A percentile compares a stretch with the other conserved stretches of the same genome.
Conservation (phyloP, 2,329 filamentous ascomycete genomes). For the Penicillium crustosum region DNA sequence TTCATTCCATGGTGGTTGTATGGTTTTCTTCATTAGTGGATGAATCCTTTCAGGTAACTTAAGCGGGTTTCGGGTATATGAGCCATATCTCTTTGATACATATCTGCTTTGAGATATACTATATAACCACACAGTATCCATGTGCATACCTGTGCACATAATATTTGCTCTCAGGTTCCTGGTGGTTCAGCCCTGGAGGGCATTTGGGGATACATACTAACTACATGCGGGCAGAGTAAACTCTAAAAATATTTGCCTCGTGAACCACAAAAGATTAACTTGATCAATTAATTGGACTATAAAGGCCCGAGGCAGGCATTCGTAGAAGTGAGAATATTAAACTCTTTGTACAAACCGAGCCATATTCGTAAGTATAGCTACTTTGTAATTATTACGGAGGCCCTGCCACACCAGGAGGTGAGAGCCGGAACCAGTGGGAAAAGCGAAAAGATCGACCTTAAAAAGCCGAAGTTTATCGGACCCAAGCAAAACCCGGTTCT, state of each 20-base stretch:
- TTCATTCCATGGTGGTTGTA: background rate
- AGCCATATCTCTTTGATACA: background rate
- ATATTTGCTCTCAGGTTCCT: background rate
- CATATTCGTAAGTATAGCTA: background rate
- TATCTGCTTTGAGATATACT: background rate
- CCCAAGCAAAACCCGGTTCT: constrained; percentile 8
- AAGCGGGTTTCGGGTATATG: background rate
- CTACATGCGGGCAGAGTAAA: background rate
- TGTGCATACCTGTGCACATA: background rate
- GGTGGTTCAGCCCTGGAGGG: background rate
- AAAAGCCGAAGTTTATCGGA: constrained; percentile 18
- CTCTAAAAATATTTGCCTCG: background rate
- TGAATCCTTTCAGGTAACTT: background rate
- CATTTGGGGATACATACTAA: background rate
- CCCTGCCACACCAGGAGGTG: background rate
- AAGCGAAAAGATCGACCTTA: constrained; percentile 3
- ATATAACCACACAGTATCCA: background rate
- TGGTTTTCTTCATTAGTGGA: background rate
- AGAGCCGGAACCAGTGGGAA: background rate
- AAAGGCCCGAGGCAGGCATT: background rate
- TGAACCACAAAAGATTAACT: background rate
- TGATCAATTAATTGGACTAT: background rate
- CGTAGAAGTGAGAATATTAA: background rate
- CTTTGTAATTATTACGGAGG: background rate
- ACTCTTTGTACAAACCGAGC: background rate